These are phyloP conservation scores for Pyrrhoderma noxium DNA, from an alignment of 1,284 basidiomycete genomes.

Conservation along the genomic window DNA sequence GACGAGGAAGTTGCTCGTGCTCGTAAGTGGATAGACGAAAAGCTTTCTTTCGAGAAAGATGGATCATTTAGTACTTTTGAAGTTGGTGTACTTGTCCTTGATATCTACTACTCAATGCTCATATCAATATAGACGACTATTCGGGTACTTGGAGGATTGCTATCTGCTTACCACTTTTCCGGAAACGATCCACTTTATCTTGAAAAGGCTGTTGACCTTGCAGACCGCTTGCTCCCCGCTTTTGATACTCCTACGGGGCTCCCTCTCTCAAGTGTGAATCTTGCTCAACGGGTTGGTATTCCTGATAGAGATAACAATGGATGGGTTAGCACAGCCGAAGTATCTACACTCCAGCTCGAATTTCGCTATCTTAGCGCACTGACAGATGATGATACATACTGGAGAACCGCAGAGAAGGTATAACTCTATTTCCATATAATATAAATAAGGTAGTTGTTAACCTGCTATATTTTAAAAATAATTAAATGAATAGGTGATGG, in stretches of 20 bases:
- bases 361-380: slow-evolving; percentile 83
- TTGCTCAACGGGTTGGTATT: slow-evolving; percentile 58
- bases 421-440: slow-evolving; percentile 23
- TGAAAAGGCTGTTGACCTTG: slow-evolving; percentile 72
- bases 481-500: slow-evolving; percentile 69
- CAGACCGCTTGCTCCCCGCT: slow-evolving; percentile 75
- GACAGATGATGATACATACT: slow-evolving; percentile 73
- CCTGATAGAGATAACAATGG: slow-evolving; percentile 59
- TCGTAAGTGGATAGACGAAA: slow-evolving; percentile 66
- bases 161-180: slow-evolving; percentile 77
- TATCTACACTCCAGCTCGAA: slow-evolving; percentile 80
- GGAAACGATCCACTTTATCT: slow-evolving; percentile 63
- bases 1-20: slow-evolving; percentile 75
- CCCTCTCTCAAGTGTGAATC: slow-evolving; percentile 75
- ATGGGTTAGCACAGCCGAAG: slow-evolving; percentile 78
- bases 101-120: slow-evolving; percentile 1
- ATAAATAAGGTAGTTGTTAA: too few species aligned
- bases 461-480: too few species aligned
- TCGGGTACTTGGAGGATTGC: slow-evolving; percentile 73
- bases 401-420: slow-evolving; percentile 76
- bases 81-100: slow-evolving; percentile 37
- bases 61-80: slow-evolving; percentile 89
- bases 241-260: slow-evolving; percentile 82
- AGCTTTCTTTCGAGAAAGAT: slow-evolving; percentile 73
- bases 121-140: slow-evolving; percentile 57